phyloP scores from a whole-genome alignment of 768 basidiomycete genomes.

The Tulasnella calospora region DNA sequence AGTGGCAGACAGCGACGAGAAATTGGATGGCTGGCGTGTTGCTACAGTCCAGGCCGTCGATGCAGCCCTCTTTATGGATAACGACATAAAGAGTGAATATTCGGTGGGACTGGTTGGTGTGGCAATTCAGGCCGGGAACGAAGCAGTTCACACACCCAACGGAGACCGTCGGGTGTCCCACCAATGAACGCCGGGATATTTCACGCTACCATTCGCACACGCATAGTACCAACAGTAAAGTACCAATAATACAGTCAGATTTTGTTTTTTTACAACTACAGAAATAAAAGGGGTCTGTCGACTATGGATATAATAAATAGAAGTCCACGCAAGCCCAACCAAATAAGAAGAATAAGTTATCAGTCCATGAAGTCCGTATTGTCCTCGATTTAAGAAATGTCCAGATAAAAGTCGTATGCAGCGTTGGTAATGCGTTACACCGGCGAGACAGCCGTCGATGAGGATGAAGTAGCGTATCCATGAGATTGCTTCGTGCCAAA shows the following conservation, averaged over 20 bases:
- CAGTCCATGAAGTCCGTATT: background rate
- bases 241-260: background rate
- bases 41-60: background rate
- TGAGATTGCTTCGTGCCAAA: background rate
- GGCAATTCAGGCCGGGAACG: background rate
- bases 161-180: background rate
- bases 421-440: background rate
- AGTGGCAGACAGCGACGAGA: background rate
- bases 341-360: background rate
- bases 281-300: background rate
- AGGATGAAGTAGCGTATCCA: background rate
- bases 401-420: background rate
- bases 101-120: conserved; percentile 4
- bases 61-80: background rate
- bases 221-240: background rate
- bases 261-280: background rate
- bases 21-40: background rate
- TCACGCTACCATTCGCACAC: background rate
- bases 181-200: background rate
- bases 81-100: background rate
- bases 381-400: background rate
- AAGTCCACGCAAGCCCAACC: background rate
- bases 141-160: background rate
- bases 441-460: background rate
- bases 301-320: background rate